Percentiles rank a stretch among this genome's conserved stretches.
phyloP scores from a whole-genome alignment of 2,329 filamentous ascomycete genomes.

The Coniochaeta hoffmannii region DNA sequence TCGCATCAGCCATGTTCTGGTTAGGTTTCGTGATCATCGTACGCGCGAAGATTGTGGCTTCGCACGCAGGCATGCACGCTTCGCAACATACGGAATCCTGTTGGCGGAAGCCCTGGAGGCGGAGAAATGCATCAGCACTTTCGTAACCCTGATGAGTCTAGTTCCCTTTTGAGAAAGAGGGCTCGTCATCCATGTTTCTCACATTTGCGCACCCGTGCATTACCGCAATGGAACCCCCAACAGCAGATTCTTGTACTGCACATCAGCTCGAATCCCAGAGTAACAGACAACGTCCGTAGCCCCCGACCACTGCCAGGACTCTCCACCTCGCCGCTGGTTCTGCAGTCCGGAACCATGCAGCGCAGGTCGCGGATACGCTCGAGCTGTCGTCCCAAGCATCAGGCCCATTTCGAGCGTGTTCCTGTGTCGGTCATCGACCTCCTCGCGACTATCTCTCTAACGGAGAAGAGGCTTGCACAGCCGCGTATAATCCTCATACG shows the following conservation, averaged over 20 bases:
- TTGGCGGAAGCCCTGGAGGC: slow-evolving; percentile 30
- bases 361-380: slow-evolving; percentile 52
- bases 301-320: slow-evolving; percentile 58
- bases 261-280: slow-evolving; percentile 63
- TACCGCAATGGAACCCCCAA: background rate
- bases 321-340: slow-evolving; percentile 65
- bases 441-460: background rate
- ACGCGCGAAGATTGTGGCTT: no score
- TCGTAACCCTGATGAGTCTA: slow-evolving; percentile 24
- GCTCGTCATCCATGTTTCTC: background rate
- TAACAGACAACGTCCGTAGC: slow-evolving; percentile 66
- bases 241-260: slow-evolving; percentile 26
- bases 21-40: background rate
- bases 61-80: no score
- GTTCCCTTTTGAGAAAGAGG: background rate
- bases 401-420: slow-evolving; percentile 43
- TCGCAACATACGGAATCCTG: no score
- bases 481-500: no score
- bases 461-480: background rate
- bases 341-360: slow-evolving; percentile 30
- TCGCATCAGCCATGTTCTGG: slow-evolving; percentile 15
- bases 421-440: background rate
- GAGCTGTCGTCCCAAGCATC: slow-evolving; percentile 51
- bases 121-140: slow-evolving; percentile 41
- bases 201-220: background rate